phyloP scores from a whole-genome alignment of 306 rosid genomes.

The Elaeagnus macrophylla region DNA sequence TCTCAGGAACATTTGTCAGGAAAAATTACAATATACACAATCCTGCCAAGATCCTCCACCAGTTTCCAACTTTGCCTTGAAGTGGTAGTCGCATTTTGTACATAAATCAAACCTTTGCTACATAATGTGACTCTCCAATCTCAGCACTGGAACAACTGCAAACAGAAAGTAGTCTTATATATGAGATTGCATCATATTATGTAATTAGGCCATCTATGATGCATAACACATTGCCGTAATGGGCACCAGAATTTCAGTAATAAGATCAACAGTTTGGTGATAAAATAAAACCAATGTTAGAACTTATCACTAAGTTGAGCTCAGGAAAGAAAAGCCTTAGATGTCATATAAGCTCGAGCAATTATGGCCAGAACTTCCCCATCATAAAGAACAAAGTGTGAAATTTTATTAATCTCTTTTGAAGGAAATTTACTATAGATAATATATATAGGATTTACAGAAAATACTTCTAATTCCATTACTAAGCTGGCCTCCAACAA shows the following conservation, averaged over 20 bases:
- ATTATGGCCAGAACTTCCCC: no score
- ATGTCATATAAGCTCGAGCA: no score
- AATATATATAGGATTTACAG: slow-evolving; percentile 1
- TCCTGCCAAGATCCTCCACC: slow-evolving; percentile 90
- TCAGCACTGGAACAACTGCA: slow-evolving; percentile 40
- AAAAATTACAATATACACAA: slow-evolving; percentile 95
- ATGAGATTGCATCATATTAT: not conserved
- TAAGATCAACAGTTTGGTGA: no score
- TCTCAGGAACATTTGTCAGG: slow-evolving; percentile 75
- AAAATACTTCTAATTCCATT: slow-evolving; percentile 9
- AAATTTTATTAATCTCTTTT: no score
- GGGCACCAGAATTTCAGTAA: no score
- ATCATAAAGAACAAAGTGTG: no score
- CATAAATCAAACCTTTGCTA: slow-evolving; percentile 31
- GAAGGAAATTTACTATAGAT: not conserved
- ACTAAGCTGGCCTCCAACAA: slow-evolving; percentile 90
- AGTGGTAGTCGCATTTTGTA: slow-evolving; percentile 44
- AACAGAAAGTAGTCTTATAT: slow-evolving; percentile 7
- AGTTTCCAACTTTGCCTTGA: slow-evolving; percentile 50
- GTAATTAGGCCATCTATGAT: no score
- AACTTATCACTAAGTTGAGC: no score
- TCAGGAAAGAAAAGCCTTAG: no score
- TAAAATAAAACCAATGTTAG: no score
- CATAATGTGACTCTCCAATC: slow-evolving; percentile 14
- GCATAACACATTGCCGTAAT: no score